Evolutionary conservation across 139 green algal species (phyloP), one percentile per base, ranked within the genome.

Genomic region (Picochlorum costavermella): DNA sequence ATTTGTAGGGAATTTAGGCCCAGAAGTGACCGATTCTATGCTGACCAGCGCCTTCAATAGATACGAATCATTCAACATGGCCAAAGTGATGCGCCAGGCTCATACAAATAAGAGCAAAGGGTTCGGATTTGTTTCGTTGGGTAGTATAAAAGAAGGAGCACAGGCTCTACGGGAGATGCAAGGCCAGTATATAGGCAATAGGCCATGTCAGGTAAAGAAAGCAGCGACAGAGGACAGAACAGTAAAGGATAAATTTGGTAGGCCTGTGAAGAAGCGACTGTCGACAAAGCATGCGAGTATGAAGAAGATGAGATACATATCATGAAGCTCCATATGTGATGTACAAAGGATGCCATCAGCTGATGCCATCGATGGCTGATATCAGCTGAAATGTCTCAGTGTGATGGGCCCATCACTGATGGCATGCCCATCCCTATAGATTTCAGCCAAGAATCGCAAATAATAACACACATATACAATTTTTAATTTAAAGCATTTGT

Each of bases 1-100:
- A 33, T 98, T 98, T 77, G 95, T 97, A 40, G 93, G 93, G 16
- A 84, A 98, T 77, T 71, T 98, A 65, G 93, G 89, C 3, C 91
- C 91, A 58, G 92, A 98, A 71, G 83, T 92, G 13, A 94, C 83
- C 25, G 92, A 98, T 61, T 85, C 94, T 4, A 64, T 90, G 20
- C 79, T 98, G 50, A 61, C 62, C 0, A 85, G 91, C 51, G 82
- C 91, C 2, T 97, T 97, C 63, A 43, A 55, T 8, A 84, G 85
- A 43, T 98, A 92, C 70, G 46, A 81, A 1, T 84, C 81, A n/a
- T 95, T 97, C 69, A 75, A 84, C 13, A 96, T 90, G 77, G 90
- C 87, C 30, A 88, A 83, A 68, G 85, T 97, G 6, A 83, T 97
- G 14, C 75, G 77, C 3, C 80, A 96, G 71, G 82, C 81, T 56